These are phyloP conservation scores for Gloeophyllum trabeum DNA, from an alignment of 768 basidiomycete genomes.

Conservation along the genomic window DNA sequence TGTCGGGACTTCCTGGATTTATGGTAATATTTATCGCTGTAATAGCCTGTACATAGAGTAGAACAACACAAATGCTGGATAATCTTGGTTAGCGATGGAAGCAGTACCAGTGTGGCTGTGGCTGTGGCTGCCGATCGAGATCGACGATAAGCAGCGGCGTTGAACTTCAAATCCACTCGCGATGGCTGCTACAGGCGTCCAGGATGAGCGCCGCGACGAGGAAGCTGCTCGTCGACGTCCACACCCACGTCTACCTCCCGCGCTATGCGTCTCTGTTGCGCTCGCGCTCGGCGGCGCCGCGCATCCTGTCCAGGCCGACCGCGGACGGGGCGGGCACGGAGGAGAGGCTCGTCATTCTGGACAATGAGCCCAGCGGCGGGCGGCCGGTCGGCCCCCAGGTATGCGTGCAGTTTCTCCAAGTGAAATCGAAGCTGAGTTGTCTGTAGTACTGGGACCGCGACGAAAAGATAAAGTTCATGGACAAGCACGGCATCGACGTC, in stretches of 20 bases:
- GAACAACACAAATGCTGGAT: too few species aligned
- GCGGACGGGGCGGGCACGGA: slow-evolving; percentile 34
- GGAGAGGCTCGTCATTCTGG: slow-evolving; percentile 67
- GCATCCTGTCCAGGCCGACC: slow-evolving; percentile 41
- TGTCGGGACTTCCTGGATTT: too few species aligned
- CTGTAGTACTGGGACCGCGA: slow-evolving; percentile 62
- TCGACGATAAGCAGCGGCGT: too few species aligned
- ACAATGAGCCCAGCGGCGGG: slow-evolving; percentile 71
- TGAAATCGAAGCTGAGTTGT: too few species aligned
- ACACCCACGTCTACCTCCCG: slow-evolving; percentile 80
- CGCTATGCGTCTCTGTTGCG: slow-evolving; percentile 65
- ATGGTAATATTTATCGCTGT: too few species aligned
- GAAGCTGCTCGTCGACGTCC: slow-evolving; percentile 59
- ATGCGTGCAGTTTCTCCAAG: too few species aligned
- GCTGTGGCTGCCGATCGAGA: too few species aligned
- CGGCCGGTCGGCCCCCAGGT: slow-evolving; percentile 74
- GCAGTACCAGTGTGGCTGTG: too few species aligned
- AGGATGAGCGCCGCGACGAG: not conserved
- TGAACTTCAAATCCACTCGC: too few species aligned
- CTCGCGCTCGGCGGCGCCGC: slow-evolving; percentile 49
- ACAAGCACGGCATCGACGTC: slow-evolving; percentile 67
- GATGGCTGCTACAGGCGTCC: not conserved
- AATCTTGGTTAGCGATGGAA: too few species aligned
- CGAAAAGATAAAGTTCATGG: slow-evolving; percentile 81
- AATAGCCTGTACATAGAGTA: too few species aligned